These are phyloP conservation scores for Aureobasidium lini DNA, from an alignment of 2,329 filamentous ascomycete genomes.

Conservation along the genomic window DNA sequence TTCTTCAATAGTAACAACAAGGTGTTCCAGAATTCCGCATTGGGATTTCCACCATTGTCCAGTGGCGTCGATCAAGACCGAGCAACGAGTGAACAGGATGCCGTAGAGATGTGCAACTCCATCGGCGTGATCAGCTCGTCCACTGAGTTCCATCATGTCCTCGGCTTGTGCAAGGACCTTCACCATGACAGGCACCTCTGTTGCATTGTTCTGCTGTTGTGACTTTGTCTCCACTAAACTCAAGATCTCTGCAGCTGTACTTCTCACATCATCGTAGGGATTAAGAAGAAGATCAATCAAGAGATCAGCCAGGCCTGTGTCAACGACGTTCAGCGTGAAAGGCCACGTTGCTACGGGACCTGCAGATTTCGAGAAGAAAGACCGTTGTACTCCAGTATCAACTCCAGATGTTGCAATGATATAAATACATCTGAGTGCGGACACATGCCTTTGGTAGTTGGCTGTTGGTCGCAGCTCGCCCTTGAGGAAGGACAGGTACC, in stretches of 20 bases:
- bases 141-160: conserved; percentile 57
- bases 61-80: not conserved
- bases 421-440: conserved; percentile 63
- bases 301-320: conserved; percentile 44
- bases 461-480: conserved; percentile 70
- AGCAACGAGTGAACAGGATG: conserved; percentile 48
- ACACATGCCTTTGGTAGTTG: conserved; percentile 85
- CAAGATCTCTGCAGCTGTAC: conserved; percentile 41
- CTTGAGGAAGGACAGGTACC: conserved; percentile 67
- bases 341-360: conserved; percentile 44
- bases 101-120: conserved; percentile 74
- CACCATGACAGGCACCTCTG: not conserved
- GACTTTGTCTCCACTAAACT: conserved; percentile 34
- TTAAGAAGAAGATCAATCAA: conserved; percentile 77
- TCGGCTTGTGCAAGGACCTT: conserved; percentile 33
- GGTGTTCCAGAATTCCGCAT: conserved; percentile 46
- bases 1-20: conserved; percentile 55
- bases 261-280: conserved; percentile 86
- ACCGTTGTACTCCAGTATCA: conserved; percentile 41
- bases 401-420: conserved; percentile 62
- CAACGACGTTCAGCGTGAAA: conserved; percentile 40
- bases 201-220: not conserved
- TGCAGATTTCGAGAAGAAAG: conserved; percentile 40
- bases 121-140: conserved; percentile 85
- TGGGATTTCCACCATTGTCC: conserved; percentile 30